Evolutionary conservation across 2,329 filamentous ascomycete genomes (phyloP), one percentile per base, ranked within the genome.

Genomic region (Fusarium begoniae): DNA sequence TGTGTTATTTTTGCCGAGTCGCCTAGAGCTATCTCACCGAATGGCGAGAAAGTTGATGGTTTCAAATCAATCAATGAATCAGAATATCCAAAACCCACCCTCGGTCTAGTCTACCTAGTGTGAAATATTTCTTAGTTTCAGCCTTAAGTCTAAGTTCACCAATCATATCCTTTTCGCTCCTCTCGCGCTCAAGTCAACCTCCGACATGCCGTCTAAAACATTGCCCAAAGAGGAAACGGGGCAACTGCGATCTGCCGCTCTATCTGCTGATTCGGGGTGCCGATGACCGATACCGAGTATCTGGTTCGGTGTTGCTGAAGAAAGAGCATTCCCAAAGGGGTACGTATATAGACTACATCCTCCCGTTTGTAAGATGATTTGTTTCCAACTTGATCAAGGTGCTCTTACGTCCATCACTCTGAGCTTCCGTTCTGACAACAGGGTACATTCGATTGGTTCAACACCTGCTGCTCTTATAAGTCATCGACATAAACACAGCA

Each of bases 131-230:
- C 35, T 38, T 55, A 55, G 51, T 24, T 40, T 22, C 61, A 32
- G 54, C 20, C 45, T 45, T 56, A 51, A 51, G 56, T 37, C 35
- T 24, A 41, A 64, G 40, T 38, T 51, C 30, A 24, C 70, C 66
- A 73, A 73, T 74, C 67, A 74, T 14, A 24, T 26, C 24, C 40
- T 38, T 30, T 43, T 60, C 44, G 58, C 69, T 61, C 56, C 44
- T 67, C 43, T 78, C 76, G 76, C 76, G 76, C 72, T 60, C 53
- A 75, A 53, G 57, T 65, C 54, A 75, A 77, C 59, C 68, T 50
- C 76, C 76, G 76, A 78, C 72, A 40, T 66, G 64, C 62, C 62
- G 61, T 53, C 55, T 45, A 47, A 28, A 37, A 41, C 26, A 47
- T 43, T 59, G 22, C 72, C 73, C 35, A 66, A 75, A 75, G 38